Evolutionary conservation across 495 filamentous ascomycete species (phyloP).

Genomic region (Evernia prunastri): DNA sequence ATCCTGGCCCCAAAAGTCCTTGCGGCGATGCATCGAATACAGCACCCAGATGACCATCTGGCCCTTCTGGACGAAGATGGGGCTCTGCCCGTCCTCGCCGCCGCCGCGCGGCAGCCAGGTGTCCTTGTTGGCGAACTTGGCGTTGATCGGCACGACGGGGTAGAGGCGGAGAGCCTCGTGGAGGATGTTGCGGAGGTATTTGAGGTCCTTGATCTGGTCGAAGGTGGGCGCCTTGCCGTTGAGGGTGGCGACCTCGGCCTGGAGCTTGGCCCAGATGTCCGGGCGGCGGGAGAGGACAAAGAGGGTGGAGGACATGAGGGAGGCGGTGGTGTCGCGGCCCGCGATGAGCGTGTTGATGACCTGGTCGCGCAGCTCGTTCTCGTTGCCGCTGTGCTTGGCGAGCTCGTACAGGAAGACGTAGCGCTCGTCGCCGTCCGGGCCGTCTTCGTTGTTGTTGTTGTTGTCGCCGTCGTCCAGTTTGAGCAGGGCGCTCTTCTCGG

Average conservation of each 20-base stretch:
- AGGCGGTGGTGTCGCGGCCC: conserved; percentile 26
- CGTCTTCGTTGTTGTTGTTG: conserved; percentile 22
- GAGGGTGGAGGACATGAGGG: conserved; percentile 32
- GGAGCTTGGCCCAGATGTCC: conserved; percentile 8
- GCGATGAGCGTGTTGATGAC: conserved; percentile 57
- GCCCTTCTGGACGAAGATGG: conserved; percentile 41
- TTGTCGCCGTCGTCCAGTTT: conserved; percentile 20
- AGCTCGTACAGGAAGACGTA: conserved; percentile 50
- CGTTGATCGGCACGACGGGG: conserved; percentile 52
- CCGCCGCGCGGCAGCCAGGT: conserved; percentile 50
- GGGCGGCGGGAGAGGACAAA: conserved; percentile 10
- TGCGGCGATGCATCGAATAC: conserved; percentile 31
- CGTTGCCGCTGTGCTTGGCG: conserved; percentile 49
- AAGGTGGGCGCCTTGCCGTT: conserved; percentile 37
- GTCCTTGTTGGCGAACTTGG: conserved; percentile 41
- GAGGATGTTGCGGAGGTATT: conserved; percentile 44
- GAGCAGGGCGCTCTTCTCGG: conserved; percentile 4
- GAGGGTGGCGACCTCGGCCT: conserved; percentile 30
- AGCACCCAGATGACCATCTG: conserved; percentile 23
- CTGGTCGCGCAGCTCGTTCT: conserved; percentile 51
- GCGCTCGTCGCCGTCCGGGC: conserved; percentile 3
- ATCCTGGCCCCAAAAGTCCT: conserved; percentile 32
- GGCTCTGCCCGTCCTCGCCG: conserved; percentile 41
- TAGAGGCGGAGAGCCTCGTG: conserved; percentile 51
- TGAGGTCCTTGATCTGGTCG: conserved; percentile 37